Conservation (phyloP, 345 rosid species). For the Linum usitatissimum region DNA sequence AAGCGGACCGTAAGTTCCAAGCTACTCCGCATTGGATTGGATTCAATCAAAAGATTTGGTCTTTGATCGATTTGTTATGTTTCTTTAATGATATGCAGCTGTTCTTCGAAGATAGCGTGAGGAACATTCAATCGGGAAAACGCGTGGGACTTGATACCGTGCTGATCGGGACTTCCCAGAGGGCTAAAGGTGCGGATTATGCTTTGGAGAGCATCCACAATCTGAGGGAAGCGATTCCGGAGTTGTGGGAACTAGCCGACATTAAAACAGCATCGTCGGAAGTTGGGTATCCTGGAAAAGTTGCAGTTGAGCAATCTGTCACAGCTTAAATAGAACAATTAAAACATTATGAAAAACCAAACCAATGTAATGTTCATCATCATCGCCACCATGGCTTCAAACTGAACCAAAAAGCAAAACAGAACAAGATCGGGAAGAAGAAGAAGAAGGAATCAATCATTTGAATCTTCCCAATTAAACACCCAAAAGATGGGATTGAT, state of each 20-base stretch:
- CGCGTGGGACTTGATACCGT: slow-evolving; percentile 60
- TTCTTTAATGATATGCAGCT: slow-evolving; percentile 27
- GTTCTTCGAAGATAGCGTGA: slow-evolving; percentile 75
- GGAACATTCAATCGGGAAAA: slow-evolving; percentile 74
- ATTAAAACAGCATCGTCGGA: slow-evolving; percentile 27
- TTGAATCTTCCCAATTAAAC: no score
- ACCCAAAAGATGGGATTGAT: no score
- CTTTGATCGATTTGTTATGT: background rate
- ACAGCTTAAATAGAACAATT: slow-evolving; percentile 39
- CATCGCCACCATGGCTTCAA: background rate
- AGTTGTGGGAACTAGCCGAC: slow-evolving; percentile 49
- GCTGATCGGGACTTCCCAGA: slow-evolving; percentile 62
- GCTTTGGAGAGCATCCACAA: slow-evolving; percentile 76
- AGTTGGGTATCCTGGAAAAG: slow-evolving; percentile 35
- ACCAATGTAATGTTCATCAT: background rate
- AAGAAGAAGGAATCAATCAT: no score
- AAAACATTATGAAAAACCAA: background rate
- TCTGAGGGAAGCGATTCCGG: slow-evolving; percentile 64
- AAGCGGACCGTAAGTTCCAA: slow-evolving; percentile 49
- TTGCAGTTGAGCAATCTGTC: slow-evolving; percentile 63
- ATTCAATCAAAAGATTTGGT: background rate
- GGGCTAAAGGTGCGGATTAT: slow-evolving; percentile 58
- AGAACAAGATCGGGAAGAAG: no score
- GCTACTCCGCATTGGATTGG: background rate
- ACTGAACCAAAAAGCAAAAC: background rate